Percentiles rank a stretch among this genome's conserved stretches.
Conservation (phyloP, 2,329 filamentous ascomycete species). For the Aspergillus eucalypticola region DNA sequence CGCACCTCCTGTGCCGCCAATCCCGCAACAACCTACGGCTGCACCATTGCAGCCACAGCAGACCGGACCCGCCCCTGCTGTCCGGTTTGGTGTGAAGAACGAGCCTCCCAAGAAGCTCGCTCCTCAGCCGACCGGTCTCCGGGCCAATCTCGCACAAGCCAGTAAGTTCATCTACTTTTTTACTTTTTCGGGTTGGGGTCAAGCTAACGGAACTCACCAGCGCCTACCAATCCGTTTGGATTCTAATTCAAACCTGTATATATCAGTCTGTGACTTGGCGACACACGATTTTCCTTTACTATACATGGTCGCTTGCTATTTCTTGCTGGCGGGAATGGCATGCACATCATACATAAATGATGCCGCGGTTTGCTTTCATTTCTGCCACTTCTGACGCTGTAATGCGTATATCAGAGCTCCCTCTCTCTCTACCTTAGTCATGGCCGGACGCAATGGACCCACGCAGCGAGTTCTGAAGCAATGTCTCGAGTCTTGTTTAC, state of each 20-base stretch:
- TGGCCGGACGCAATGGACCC: conserved; percentile 6
- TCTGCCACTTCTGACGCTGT: conserved; percentile 13
- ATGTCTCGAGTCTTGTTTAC: conserved; percentile 13
- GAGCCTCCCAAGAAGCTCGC: conserved; percentile 72
- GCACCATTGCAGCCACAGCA: conserved; percentile 72
- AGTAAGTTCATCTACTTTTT: conserved; percentile 67
- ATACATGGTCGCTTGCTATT: conserved; percentile 23
- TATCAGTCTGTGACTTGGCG: conserved; percentile 24
- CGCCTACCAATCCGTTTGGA: conserved; percentile 70
- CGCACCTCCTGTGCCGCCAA: conserved; percentile 55
- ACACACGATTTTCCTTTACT: conserved; percentile 25
- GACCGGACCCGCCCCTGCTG: conserved; percentile 81
- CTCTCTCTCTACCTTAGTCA: not conserved
- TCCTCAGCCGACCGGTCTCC: conserved; percentile 82
- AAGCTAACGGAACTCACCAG: conserved; percentile 41
- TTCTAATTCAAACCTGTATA: conserved; percentile 52
- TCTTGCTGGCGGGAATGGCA: conserved; percentile 19
- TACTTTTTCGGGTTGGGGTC: too few species aligned
- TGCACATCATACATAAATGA: conserved; percentile 16
- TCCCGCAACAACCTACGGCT: conserved; percentile 59
- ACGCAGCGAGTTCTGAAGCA: conserved; percentile 20
- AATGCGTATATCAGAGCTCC: conserved; percentile 11
- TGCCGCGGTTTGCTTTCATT: conserved; percentile 12
- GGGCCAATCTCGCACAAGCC: conserved; percentile 89
- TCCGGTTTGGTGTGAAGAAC: conserved; percentile 79